Conservation (phyloP, 768 basidiomycete species). For the Myochromella boudieri region DNA sequence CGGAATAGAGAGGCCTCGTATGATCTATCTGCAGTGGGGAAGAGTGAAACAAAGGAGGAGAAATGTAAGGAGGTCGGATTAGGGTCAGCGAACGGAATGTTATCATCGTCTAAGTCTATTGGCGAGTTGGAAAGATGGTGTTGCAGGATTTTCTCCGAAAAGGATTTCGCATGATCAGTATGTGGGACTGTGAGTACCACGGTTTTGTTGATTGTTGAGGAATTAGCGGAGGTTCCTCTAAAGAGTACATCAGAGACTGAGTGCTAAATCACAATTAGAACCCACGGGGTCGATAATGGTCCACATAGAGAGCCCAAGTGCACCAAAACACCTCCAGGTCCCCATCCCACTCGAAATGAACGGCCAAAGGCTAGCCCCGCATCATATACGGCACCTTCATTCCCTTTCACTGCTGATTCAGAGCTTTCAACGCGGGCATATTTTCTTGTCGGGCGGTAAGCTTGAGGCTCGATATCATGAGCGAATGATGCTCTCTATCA, state of each 20-base stretch:
- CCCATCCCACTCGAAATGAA: slow-evolving; percentile 91
- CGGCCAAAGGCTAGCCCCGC: slow-evolving; percentile 85
- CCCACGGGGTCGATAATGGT: slow-evolving; percentile 54
- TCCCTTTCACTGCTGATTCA: slow-evolving; percentile 61
- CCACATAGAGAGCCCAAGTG: slow-evolving; percentile 76
- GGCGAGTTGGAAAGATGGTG: slow-evolving; percentile 76
- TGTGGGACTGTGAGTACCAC: slow-evolving; percentile 40
- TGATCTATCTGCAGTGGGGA: slow-evolving; percentile 67
- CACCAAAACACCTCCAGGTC: slow-evolving; percentile 72
- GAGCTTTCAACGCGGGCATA: slow-evolving; percentile 73
- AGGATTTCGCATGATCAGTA: slow-evolving; percentile 31
- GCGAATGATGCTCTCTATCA: slow-evolving; percentile 80
- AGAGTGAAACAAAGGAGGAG: slow-evolving; percentile 70
- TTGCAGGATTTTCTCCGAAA: slow-evolving; percentile 65
- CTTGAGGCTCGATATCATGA: slow-evolving; percentile 62
- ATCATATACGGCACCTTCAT: slow-evolving; percentile 70
- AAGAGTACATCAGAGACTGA: slow-evolving; percentile 4
- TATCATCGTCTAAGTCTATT: slow-evolving; percentile 68
- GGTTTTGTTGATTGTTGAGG: slow-evolving; percentile 56
- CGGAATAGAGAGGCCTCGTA: slow-evolving; percentile 82
- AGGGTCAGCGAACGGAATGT: slow-evolving; percentile 69
- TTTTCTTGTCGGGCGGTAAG: slow-evolving; percentile 77
- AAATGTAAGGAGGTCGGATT: slow-evolving; percentile 64
- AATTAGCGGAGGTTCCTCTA: slow-evolving; percentile 60
- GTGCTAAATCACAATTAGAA: slow-evolving; percentile 12